Evolutionary conservation across 495 filamentous ascomycete genomes (phyloP).

Genomic region (Parathielavia appendiculata): DNA sequence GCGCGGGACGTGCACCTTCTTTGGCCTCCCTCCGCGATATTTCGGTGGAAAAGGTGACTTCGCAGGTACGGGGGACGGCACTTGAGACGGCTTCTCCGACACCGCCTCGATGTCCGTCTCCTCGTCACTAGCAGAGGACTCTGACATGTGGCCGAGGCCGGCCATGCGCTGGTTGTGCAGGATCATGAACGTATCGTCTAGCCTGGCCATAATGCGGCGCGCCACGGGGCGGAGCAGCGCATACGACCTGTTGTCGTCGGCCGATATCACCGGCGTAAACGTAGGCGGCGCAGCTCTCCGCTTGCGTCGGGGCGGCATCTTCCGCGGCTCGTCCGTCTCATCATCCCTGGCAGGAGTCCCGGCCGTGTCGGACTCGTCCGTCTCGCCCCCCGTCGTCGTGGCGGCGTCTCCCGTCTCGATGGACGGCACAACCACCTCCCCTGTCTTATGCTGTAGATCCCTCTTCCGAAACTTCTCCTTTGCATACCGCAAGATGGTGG

Average conservation of each 20-base stretch:
- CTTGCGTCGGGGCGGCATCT: conserved; percentile 6
- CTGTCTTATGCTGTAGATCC: not conserved
- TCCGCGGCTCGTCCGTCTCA: not conserved
- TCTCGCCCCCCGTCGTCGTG: conserved; percentile 2
- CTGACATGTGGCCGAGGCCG: conserved; percentile 31
- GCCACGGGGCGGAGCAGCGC: conserved; percentile 57
- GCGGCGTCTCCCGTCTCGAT: conserved; percentile 12
- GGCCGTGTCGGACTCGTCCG: not conserved
- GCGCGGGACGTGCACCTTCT: conserved; percentile 33
- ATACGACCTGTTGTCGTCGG: conserved; percentile 56
- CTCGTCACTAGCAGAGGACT: conserved; percentile 33
- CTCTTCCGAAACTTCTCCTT: conserved; percentile 53
- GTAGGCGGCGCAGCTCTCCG: conserved; percentile 13
- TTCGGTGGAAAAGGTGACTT: not conserved
- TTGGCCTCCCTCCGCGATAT: conserved; percentile 30
- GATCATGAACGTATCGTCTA: conserved; percentile 61
- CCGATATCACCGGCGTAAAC: conserved; percentile 29
- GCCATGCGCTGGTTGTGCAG: conserved; percentile 59
- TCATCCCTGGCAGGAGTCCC: not conserved
- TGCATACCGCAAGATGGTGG: conserved; percentile 54
- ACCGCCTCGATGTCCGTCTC: conserved; percentile 27
- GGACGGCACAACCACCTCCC: conserved; percentile 2
- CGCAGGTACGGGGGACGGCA: too few relatives aligned
- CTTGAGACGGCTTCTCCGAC: not conserved
- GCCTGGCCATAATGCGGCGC: conserved; percentile 56